Evolutionary conservation across 495 filamentous ascomycete genomes (phyloP), one percentile per base, ranked within the genome.

Genomic region (Lepraria neglecta): DNA sequence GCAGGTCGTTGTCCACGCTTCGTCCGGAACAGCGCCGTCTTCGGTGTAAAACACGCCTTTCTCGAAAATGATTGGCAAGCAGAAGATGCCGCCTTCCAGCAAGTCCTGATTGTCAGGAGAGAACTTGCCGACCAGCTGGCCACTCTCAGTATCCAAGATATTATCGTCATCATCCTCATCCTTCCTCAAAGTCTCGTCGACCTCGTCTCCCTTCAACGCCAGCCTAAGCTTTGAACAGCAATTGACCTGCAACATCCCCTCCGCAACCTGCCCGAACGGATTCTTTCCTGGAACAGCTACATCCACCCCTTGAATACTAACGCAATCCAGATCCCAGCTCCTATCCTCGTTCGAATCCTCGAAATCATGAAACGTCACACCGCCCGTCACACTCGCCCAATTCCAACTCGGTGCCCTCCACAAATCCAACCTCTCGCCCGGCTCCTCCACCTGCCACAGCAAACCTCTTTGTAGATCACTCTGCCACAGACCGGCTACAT

Each of bases 321-420:
- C 28, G 11, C 51, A 38, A 14, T 54, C 30, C 51, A 54, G 19
- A 54, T 35, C n/a, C 51, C 51, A 54, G 9, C 30, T 33, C 51
- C 51, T 27, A 35, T 54, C 51, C 35, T 54, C 30, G 4, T 54
- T 54, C 6, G 28, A 28, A 38, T 54, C 28, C 17, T 54, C 51
- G 31, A 54, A 54, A 17, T 54, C 51, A 54, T 54, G 17, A 14
- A 54, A 54, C 28, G 3, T 38, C 1, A 54, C 28, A 1, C 31
- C 28, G 35, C 31, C 51, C 10, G 19, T 54, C 9, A 54, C 51
- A 31, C 51, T 38, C 30, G 30, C 51, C 51, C 17, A 54, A 35
- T 28, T 54, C 30, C 51, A 54, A 38, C 51, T 38, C n/a, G 30
- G 30, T 6, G 51, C 51, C n/a, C 51, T 54, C 51, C 51, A 54